phyloP scores from a whole-genome alignment of 306 rosid genomes.

The Myrica gale region DNA sequence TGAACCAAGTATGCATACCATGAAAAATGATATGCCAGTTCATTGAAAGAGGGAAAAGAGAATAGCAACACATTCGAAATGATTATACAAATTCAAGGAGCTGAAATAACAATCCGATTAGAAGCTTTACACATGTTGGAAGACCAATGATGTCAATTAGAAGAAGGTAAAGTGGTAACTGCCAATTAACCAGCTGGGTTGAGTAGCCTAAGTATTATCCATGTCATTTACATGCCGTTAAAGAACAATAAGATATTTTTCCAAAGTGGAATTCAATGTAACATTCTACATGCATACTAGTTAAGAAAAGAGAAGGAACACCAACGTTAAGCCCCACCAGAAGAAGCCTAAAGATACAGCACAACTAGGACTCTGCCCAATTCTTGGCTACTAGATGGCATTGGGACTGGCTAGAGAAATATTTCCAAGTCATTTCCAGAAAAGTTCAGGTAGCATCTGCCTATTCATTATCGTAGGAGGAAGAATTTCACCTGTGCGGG shows the following conservation, averaged over 20 bases:
- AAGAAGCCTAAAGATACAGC: constrained; percentile 1
- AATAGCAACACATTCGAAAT: neutral
- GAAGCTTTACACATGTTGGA: neutral
- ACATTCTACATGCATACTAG: no score
- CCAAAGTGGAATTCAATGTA: neutral
- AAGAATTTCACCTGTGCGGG: constrained; percentile 78
- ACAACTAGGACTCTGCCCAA: neutral
- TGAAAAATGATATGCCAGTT: neutral
- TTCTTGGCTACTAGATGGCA: neutral
- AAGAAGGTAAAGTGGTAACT: neutral
- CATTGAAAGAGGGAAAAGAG: neutral
- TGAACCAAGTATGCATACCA: neutral
- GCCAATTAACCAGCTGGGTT: neutral
- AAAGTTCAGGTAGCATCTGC: neutral
- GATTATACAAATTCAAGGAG: neutral
- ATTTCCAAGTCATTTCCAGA: constrained; percentile 15
- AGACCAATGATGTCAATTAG: neutral
- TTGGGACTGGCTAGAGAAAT: neutral
- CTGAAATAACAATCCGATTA: neutral
- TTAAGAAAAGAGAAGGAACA: neutral
- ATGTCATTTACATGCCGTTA: neutral
- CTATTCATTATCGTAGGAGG: constrained; percentile 8
- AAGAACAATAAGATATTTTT: neutral
- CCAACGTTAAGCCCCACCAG: neutral
- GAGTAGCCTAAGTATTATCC: neutral